Percentiles rank a stretch among this genome's conserved stretches.
Evolutionary conservation across 2,329 filamentous ascomycete species (phyloP).

Genomic region (Ramularia collo-cygni): DNA sequence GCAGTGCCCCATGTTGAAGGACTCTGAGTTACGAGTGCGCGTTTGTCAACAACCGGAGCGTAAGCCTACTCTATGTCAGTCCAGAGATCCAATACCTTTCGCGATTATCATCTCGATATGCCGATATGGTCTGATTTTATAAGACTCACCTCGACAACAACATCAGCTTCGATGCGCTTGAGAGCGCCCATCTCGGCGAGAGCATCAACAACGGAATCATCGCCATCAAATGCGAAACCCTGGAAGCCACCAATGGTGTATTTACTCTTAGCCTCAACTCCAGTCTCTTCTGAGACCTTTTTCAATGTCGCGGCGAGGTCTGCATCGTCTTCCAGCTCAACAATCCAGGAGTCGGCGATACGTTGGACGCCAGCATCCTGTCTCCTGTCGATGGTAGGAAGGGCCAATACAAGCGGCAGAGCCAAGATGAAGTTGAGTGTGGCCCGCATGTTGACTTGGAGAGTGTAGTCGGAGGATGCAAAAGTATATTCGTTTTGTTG

Average conservation of each 20-base stretch:
- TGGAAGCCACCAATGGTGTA: slow-evolving; percentile 33
- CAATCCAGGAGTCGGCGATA: slow-evolving; percentile 19
- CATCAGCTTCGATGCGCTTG: slow-evolving; percentile 36
- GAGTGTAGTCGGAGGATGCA: background rate
- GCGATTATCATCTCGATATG: too few relatives aligned
- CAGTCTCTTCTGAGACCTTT: slow-evolving; percentile 9
- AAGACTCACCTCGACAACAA: slow-evolving; percentile 30
- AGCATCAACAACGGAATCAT: slow-evolving; percentile 27
- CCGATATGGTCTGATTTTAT: too few relatives aligned
- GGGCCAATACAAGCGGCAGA: slow-evolving; percentile 15
- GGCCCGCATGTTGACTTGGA: slow-evolving; percentile 13
- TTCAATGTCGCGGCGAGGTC: slow-evolving; percentile 9
- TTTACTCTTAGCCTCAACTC: slow-evolving; percentile 19
- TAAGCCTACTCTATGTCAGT: too few relatives aligned
- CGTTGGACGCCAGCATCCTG: slow-evolving; percentile 9
- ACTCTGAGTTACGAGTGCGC: slow-evolving; percentile 14
- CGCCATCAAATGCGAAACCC: slow-evolving; percentile 33
- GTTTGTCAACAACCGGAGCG: slow-evolving; percentile 14
- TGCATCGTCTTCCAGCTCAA: slow-evolving; percentile 11
- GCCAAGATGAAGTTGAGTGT: slow-evolving; percentile 16
- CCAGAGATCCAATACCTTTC: too few relatives aligned
- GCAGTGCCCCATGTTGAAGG: slow-evolving; percentile 18
- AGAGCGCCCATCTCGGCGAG: slow-evolving; percentile 26
- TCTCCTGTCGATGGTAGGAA: slow-evolving; percentile 14
- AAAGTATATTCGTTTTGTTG: background rate